Evolutionary conservation across 1,284 basidiomycete genomes (phyloP), one percentile per base, ranked within the genome.

Genomic region (Fomes fomentarius): DNA sequence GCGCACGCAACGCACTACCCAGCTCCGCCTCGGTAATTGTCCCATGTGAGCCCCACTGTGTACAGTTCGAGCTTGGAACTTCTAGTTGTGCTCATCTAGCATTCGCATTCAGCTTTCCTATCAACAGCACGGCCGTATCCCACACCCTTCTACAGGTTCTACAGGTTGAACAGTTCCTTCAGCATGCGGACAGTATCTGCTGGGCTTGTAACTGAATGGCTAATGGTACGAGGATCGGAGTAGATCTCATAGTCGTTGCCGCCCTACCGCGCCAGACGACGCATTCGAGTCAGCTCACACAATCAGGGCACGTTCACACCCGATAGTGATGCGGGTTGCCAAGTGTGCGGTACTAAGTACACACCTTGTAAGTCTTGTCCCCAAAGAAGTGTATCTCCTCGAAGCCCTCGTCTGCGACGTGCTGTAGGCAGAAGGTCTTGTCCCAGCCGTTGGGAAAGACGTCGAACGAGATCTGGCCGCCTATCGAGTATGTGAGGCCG

Each of bases 341-440:
- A n/a, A n/a, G n/a, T n/a, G n/a, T n/a, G n/a, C n/a, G n/a, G n/a
- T 14, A 22, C 21, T 17, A 31, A 19, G 8, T 10, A 59, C 79
- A 57, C 60, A 87, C 94, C 79, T 85, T 69, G 67, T 87, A 79
- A 0, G 91, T 94, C 74, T 94, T 98, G 79, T 99, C 96, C 38
- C 96, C 96, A 66, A 98, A 96, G 82, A 99, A 99, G 76, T 98
- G 95, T 47, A 99, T 96, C 70, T 96, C 91, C 46, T 93, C 89
- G 71, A 97, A 99, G 2, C 83, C 81, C 67, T 96, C 94, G 55
- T 83, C 77, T 60, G 87, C 87, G 39, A 99, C 86, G 62, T 93
- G 93, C 30, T 76, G 76, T 43, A 99, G 79, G 11, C 93, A 90
- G 69, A 90, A 98, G 0, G 94, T 98, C 81, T 99, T 99, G 78